Evolutionary conservation across 83 land plant species (phyloP), one percentile per base, ranked within the genome.

Genomic region (Picea engelmannii): DNA sequence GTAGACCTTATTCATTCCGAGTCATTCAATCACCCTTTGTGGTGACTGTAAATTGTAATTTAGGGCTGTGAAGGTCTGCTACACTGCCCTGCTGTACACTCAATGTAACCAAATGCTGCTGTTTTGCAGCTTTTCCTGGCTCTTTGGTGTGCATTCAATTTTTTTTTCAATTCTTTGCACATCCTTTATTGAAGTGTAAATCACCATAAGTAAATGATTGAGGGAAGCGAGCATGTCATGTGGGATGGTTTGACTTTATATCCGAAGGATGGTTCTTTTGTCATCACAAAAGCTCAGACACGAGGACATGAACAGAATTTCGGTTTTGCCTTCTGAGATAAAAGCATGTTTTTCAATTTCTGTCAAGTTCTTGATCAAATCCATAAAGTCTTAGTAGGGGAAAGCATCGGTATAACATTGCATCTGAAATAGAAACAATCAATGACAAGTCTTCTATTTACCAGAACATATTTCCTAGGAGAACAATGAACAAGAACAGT

Each of bases 41-140:
- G 79, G 79, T 55, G 79, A 77, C 52, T 59, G 79, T 77, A 77
- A 77, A 77, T 77, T 77, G 79, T 77, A 77, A 77, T 77, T 16
- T 77, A 77, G 79, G 63, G 15, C 63, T 59, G n/a, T 77, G 79
- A 10, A 77, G 79, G 63, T 23, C 49, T 60, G 62, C 63, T 77
- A 60, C 63, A 13, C 63, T 13, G 79, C 40, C 79, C 79, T 77
- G 20, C 23, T 77, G 79, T 77, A 25, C 35, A 77, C 63, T 18
- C 62, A 20, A 77, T 77, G 79, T 55, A 77, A 58, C 24, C 42
- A 77, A 52, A 59, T 59, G 79, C 63, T 60, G 62, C 79, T 59
- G 40, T 77, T 18, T 24, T 58, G 62, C 42, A 60, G 63, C 2
- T 58, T 77, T 77, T 77, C 12, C 58, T 77, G 38, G 79, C 40